Percentiles rank a stretch among this genome's conserved stretches.
Conservation (phyloP, 2,329 filamentous ascomycete species). For the Calycina marina region DNA sequence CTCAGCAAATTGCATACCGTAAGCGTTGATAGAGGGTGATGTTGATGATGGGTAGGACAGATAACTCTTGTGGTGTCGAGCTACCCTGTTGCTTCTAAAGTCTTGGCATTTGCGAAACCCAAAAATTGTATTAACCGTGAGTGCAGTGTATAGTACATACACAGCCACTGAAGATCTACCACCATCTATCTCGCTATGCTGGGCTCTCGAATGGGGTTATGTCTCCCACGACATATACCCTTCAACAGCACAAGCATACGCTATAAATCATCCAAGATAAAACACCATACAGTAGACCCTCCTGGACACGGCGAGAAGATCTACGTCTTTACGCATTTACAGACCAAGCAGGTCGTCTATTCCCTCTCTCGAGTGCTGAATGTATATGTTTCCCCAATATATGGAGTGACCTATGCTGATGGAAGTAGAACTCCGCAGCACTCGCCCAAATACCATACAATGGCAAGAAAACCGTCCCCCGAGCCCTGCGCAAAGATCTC, state of each 20-base stretch:
- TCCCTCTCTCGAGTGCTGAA: conserved; percentile 24
- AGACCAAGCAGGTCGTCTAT: conserved; percentile 27
- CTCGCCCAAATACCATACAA: conserved; percentile 48
- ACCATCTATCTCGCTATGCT: too few relatives aligned
- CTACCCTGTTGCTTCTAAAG: too few relatives aligned
- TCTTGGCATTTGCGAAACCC: too few relatives aligned
- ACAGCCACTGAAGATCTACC: too few relatives aligned
- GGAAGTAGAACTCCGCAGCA: conserved; percentile 28
- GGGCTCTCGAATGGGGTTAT: conserved; percentile 7
- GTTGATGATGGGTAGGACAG: too few relatives aligned
- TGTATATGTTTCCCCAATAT: conserved; percentile 12
- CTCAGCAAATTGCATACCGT: too few relatives aligned
- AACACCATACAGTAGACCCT: too few relatives aligned
- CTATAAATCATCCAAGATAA: conserved; percentile 6
- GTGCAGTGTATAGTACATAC: too few relatives aligned
- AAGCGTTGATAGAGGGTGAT: too few relatives aligned
- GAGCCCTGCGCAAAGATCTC: conserved; percentile 51
- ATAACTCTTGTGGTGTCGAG: too few relatives aligned
- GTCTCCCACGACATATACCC: conserved; percentile 6
- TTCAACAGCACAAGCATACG: conserved; percentile 5
- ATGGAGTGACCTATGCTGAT: too few relatives aligned
- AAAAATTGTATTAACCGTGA: too few relatives aligned
- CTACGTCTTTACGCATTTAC: conserved; percentile 26
- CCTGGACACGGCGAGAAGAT: conserved; percentile 23
- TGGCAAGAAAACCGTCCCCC: conserved; percentile 51